phyloP scores from a whole-genome alignment of 2,329 filamentous ascomycete genomes.

The Cercospora sp. region DNA sequence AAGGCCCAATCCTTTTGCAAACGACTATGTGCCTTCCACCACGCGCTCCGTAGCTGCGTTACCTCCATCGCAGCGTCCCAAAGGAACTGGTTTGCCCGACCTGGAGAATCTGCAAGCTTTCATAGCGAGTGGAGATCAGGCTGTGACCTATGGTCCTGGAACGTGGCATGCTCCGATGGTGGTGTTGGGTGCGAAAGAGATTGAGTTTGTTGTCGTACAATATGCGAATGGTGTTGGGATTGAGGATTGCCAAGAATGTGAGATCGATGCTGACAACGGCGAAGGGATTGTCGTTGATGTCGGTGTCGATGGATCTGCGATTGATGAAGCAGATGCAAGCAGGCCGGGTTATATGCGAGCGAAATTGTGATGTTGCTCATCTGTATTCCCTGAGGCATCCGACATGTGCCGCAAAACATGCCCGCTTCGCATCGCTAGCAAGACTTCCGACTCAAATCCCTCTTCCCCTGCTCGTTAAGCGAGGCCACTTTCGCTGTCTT shows the following conservation, averaged over 20 bases:
- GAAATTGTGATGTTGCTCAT: conserved; percentile 22
- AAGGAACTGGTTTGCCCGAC: conserved; percentile 67
- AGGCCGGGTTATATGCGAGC: conserved; percentile 24
- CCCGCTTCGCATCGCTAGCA: neutral
- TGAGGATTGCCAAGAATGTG: conserved; percentile 88
- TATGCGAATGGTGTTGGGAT: conserved; percentile 76
- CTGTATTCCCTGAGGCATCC: neutral
- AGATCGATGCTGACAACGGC: conserved; percentile 38
- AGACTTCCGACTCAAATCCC: neutral
- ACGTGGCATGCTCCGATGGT: conserved; percentile 99
- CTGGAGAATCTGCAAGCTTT: conserved; percentile 71
- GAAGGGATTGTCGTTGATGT: too few species aligned
- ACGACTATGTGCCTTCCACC: conserved; percentile 44
- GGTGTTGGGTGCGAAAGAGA: conserved; percentile 66
- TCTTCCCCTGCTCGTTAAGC: too few species aligned
- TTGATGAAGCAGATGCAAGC: conserved; percentile 27
- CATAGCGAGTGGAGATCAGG: conserved; percentile 72
- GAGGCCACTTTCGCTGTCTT: neutral
- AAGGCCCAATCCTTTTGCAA: conserved; percentile 52
- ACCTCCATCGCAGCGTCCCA: conserved; percentile 29
- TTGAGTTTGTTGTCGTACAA: conserved; percentile 89
- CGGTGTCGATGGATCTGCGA: conserved; percentile 1
- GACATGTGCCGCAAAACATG: neutral
- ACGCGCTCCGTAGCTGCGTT: conserved; percentile 22
- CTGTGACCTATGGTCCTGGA: conserved; percentile 86